Percentiles rank a stretch among this genome's conserved stretches.
Conservation (phyloP, 2,329 filamentous ascomycete genomes). For the Aureobasidium sp. region DNA sequence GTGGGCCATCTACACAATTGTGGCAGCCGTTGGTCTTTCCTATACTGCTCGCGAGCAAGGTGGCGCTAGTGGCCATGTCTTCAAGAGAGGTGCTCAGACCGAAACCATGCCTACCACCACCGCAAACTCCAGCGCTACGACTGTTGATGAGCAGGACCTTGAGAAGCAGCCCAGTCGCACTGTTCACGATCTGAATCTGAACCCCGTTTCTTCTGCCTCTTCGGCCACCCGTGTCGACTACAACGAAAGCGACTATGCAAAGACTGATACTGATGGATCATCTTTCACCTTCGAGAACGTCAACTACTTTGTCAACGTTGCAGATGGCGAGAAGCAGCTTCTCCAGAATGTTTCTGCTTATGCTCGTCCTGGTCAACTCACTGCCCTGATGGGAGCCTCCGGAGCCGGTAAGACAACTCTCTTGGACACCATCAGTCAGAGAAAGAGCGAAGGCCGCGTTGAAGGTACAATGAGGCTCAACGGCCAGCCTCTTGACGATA, state of each 20-base stretch:
- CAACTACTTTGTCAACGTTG: constrained; percentile 44
- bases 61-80: constrained; percentile 11
- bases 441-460: constrained; percentile 53
- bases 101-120: not conserved
- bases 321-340: constrained; percentile 41
- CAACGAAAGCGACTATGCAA: not conserved
- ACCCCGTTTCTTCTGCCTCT: not conserved
- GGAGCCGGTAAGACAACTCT: constrained; percentile 82
- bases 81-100: constrained; percentile 7
- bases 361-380: constrained; percentile 49
- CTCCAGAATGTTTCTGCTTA: constrained; percentile 46
- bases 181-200: not conserved
- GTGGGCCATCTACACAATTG: constrained; percentile 25
- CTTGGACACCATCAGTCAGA: constrained; percentile 51
- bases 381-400: constrained; percentile 64
- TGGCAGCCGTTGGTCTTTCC: constrained; percentile 5
- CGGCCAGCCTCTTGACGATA: constrained; percentile 45
- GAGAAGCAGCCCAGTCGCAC: constrained; percentile 10
- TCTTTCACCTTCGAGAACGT: constrained; percentile 43
- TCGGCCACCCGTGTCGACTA: not conserved
- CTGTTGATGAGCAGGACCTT: not conserved
- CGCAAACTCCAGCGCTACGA: not conserved
- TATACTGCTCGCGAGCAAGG: constrained; percentile 10
- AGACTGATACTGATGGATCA: not conserved
- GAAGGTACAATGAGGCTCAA: constrained; percentile 60